Evolutionary conservation across 2,329 filamentous ascomycete genomes (phyloP).

Genomic region (Paecilomyces sp.): DNA sequence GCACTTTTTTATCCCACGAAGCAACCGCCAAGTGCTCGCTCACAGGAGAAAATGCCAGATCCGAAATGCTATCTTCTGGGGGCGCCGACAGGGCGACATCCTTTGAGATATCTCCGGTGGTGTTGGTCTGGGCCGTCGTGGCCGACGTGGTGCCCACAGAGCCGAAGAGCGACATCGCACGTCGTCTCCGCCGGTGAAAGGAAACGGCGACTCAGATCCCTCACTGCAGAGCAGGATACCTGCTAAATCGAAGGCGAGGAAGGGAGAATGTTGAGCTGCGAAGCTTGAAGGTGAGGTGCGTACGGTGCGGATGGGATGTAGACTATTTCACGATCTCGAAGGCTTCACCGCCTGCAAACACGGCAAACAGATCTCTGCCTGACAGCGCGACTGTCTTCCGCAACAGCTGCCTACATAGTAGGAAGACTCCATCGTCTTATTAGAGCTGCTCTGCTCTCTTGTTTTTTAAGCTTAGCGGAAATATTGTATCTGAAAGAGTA

Average conservation of each 20-base stretch:
- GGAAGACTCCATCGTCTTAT: no score
- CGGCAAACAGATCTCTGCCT: background rate
- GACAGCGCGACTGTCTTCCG: background rate
- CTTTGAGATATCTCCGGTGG: conserved; percentile 82
- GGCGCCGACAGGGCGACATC: conserved; percentile 73
- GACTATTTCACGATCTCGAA: background rate
- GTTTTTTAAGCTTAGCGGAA: background rate
- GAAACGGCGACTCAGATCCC: conserved; percentile 6
- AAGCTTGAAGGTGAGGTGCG: background rate
- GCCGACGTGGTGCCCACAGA: conserved; percentile 43
- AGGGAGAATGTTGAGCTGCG: background rate
- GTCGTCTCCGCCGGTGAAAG: background rate
- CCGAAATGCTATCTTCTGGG: conserved; percentile 84
- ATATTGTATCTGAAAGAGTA: background rate
- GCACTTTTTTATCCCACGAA: conserved; percentile 97
- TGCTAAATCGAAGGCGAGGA: background rate
- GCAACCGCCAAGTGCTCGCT: conserved; percentile 79
- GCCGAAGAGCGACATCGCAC: conserved; percentile 46
- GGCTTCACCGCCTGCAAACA: conserved; percentile 2
- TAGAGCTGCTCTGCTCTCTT: no score
- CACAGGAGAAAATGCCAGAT: conserved; percentile 71
- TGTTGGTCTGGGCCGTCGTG: conserved; percentile 52
- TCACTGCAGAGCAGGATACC: background rate
- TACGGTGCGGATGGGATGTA: background rate
- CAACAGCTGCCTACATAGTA: no score